phyloP scores from a whole-genome alignment of 345 rosid genomes.

The Physaria fendleri region DNA sequence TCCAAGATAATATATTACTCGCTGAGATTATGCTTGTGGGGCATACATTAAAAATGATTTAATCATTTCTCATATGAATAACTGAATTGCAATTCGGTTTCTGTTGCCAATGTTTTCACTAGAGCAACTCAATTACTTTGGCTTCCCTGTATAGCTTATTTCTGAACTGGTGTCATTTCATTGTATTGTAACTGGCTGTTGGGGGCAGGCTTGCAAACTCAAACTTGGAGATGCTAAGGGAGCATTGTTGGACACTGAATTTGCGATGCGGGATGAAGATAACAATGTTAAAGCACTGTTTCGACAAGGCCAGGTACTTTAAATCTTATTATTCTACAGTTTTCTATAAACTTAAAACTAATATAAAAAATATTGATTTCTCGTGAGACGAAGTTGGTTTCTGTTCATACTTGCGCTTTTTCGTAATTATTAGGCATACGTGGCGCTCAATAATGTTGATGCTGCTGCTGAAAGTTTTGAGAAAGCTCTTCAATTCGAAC shows the following conservation, averaged over 20 bases:
- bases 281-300: constrained; percentile 85
- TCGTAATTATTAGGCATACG: constrained; percentile 57
- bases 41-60: neutral
- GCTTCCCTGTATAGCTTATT: neutral
- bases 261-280: constrained; percentile 86
- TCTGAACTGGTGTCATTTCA: neutral
- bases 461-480: constrained; percentile 91
- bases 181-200: constrained; percentile 2
- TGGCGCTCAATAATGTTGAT: constrained; percentile 84
- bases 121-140: neutral
- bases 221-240: constrained; percentile 84
- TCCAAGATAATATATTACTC: neutral
- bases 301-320: constrained; percentile 88
- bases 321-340: neutral
- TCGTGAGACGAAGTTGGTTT: neutral
- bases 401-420: neutral
- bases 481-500: constrained; percentile 84
- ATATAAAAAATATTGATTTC: neutral
- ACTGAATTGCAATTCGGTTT: neutral
- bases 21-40: constrained; percentile 1
- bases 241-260: constrained; percentile 77
- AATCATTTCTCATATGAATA: neutral
- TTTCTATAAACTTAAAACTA: neutral
- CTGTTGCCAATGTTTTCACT: neutral
- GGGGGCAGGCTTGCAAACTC: constrained; percentile 72